These are phyloP conservation scores for Monosporascus cannonballus DNA, from an alignment of 2,329 filamentous ascomycete species.

Conservation along the genomic window DNA sequence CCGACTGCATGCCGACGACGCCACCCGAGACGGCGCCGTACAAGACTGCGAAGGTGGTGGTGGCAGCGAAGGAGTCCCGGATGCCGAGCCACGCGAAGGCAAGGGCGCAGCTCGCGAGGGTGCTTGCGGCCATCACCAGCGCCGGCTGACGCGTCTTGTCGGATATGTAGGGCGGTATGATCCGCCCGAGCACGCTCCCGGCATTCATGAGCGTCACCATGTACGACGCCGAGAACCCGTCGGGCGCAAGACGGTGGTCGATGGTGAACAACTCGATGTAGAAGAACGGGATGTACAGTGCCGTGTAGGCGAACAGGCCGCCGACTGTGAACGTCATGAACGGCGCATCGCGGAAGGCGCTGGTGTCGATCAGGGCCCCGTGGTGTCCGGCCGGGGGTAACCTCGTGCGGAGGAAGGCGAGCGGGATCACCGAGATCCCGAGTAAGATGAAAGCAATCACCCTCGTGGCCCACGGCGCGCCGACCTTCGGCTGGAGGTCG, in stretches of 20 bases:
- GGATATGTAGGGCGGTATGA: conserved; percentile 38
- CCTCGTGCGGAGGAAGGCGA: conserved; percentile 20
- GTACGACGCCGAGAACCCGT: conserved; percentile 30
- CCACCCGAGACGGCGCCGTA: conserved; percentile 41
- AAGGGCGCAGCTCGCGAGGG: conserved; percentile 27
- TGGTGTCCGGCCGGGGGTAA: conserved; percentile 25
- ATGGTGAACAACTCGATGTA: conserved; percentile 38
- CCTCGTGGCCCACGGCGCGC: conserved; percentile 39
- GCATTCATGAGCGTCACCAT: conserved; percentile 39
- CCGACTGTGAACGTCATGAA: conserved; percentile 32
- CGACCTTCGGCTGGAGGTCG: conserved; percentile 31
- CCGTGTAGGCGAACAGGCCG: conserved; percentile 35
- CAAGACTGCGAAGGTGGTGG: conserved; percentile 35
- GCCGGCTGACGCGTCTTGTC: conserved; percentile 37
- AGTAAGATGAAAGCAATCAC: conserved; percentile 34
- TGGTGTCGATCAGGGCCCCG: conserved; percentile 29
- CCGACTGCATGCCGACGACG: conserved; percentile 37
- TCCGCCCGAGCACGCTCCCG: conserved; percentile 38
- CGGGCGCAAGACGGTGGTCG: conserved; percentile 31
- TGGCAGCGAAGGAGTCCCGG: conserved; percentile 23
- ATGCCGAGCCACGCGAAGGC: conserved; percentile 36
- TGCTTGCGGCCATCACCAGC: conserved; percentile 26
- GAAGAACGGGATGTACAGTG: conserved; percentile 43
- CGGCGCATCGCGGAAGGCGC: conserved; percentile 31
- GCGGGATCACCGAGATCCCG: conserved; percentile 31